Evolutionary conservation across 495 filamentous ascomycete genomes (phyloP), one percentile per base, ranked within the genome.

Genomic region (Hyaloscypha bicolor): DNA sequence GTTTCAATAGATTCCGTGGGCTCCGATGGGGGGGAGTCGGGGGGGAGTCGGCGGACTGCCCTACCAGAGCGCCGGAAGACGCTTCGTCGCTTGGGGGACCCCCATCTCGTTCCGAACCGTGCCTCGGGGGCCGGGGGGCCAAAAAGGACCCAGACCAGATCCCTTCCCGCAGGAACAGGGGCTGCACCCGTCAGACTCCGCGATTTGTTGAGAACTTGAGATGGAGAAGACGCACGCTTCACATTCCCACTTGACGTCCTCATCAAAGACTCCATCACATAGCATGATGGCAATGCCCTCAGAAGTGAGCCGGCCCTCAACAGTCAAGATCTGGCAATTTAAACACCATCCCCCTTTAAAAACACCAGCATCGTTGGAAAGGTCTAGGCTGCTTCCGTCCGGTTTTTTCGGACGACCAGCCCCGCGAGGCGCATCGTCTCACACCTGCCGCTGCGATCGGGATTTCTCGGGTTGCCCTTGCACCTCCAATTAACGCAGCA

Each of bases 1-100:
- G 71, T 71, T 73, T 73, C 71, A 68, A 70, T 68, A 32, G 35
- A 11, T 51, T 52, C 29, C 45, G 32, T 31, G 42, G 58, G 42
- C 33, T n/a, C 6, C 16, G 22, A 42, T 30, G 16, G 25, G 25
- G 25, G 25, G 25, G 25, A 25, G 25, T 25, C 25, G 25, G 25
- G 25, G 25, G 25, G 25, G 25, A 25, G 25, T 25, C 25, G 25
- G 57, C 19, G 22, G 30, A 25, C 39, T 45, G 62, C 51, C 63
- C 63, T 65, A 58, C 37, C 63, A 65, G 35, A 37, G 35, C 6
- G n/a, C 33, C 29, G 35, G 11, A 30, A 9, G 14, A 14, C 0
- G 14, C 33, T 16, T 11, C 9, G 32, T 37, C 25, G 35, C 35
- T 12, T 37, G 35, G 35, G 35, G 3, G 37, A 16, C 35, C 6